Base-by-base conservation (phyloP, 2,329 filamentous ascomycete species). In the Cylindrodendrum hubeiense region DNA sequence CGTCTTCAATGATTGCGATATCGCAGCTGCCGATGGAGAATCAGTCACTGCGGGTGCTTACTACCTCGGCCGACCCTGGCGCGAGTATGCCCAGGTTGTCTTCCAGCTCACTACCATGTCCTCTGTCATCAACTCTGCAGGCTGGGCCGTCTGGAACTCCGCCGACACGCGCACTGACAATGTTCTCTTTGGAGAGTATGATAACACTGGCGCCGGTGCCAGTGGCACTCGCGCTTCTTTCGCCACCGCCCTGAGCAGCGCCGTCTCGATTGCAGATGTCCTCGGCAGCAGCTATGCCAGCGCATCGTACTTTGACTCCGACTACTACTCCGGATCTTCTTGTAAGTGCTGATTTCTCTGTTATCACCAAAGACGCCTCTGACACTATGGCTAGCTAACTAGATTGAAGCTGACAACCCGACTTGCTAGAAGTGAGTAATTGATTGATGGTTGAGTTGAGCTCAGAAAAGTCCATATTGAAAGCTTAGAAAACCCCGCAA, bases 131-230 rank as follows among this genome's bases (percentile, higher is more conserved):
- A 90, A 90, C 71, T 64, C 81, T 1, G 84, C 84, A 0, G 90
- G 89, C 0, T 91, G 90, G 89, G 74, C 70, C 3, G 73, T 80
- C 37, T 91, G 90, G 89, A 83, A 82, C 62, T 78, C 69, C 2
- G 79, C 79, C 2, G 79, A 84, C 49, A 74, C 81, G 21, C 81
- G 83, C 37, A 89, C 86, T 2, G 80, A 79, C 34, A 78, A 86
- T 46, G 86, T 90, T 1, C 76, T 80, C 30, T 91, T 87, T 67
- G 86, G 78, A 8, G 90, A 91, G 81, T 91, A 86, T 71, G 77
- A 71, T 22, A 92, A 92, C 76, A 83, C 82, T 1, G 90, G 90
- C 2, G 74, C 78, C 34, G 89, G 90, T 3, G 81, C 89, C 2
- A 88, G 86, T 13, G 80, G 77, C 46, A 83, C 81, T 58, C 69